Evolutionary conservation across 2,329 filamentous ascomycete species (phyloP).

Genomic region (Pyricularia sp.): DNA sequence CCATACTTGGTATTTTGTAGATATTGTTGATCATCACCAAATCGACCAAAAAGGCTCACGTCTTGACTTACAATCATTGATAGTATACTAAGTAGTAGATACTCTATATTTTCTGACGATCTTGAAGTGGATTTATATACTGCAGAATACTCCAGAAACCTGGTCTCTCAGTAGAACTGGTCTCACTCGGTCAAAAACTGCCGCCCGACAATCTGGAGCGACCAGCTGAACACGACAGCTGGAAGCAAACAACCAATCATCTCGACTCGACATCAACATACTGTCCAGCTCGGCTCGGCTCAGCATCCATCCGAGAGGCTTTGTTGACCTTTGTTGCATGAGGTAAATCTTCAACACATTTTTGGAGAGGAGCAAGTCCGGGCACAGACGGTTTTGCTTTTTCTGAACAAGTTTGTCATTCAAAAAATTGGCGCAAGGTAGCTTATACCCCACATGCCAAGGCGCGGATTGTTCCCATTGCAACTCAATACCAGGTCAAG

Average conservation of each 20-base stretch:
- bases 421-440: not conserved
- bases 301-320: not conserved
- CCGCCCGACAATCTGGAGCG: not conserved
- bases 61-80: not conserved
- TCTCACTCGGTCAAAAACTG: not conserved
- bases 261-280: not conserved
- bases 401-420: not conserved
- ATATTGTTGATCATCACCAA: not conserved
- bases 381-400: not conserved
- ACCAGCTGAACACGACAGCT: not conserved
- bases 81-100: no score
- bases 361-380: no score
- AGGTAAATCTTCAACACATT: not conserved
- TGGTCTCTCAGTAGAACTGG: no score
- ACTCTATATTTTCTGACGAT: no score
- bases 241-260: not conserved
- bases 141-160: not conserved
- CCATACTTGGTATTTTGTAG: not conserved
- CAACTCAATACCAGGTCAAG: not conserved
- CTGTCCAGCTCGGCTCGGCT: not conserved
- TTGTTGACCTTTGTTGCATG: not conserved
- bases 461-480: not conserved
- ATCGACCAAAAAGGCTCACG: not conserved
- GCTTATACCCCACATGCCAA: not conserved
- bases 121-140: no score